Conservation (phyloP, 495 filamentous ascomycete species). For the Bacidia gigantensis region DNA sequence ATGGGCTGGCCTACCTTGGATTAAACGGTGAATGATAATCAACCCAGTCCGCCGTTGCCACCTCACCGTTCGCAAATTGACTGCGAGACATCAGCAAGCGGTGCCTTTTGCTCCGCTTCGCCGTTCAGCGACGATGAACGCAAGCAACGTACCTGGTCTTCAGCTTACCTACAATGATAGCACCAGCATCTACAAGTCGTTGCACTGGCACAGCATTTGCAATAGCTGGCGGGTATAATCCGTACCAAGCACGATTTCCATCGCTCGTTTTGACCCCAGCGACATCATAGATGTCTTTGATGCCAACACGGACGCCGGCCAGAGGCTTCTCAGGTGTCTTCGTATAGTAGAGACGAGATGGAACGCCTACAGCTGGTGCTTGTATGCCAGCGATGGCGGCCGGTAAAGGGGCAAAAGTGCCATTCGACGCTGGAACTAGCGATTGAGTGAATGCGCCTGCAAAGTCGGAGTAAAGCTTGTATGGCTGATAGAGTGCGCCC, state of each 20-base stretch:
- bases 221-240: constrained; percentile 34
- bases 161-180: constrained; percentile 44
- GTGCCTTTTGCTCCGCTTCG: no score
- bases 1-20: no score
- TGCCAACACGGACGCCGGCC: constrained; percentile 37
- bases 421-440: constrained; percentile 11
- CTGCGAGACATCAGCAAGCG: no score
- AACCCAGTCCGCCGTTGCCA: constrained; percentile 39
- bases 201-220: constrained; percentile 36
- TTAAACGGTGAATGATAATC: constrained; percentile 42
- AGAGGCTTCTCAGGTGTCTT: constrained; percentile 30
- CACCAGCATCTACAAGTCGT: constrained; percentile 44
- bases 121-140: no score
- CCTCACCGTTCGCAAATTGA: constrained; percentile 45
- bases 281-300: constrained; percentile 51
- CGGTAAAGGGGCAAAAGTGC: constrained; percentile 27
- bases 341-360: constrained; percentile 40
- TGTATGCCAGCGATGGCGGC: constrained; percentile 26
- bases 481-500: constrained; percentile 32
- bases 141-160: no score
- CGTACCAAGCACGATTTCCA: constrained; percentile 43
- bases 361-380: constrained; percentile 32
- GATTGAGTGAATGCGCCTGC: constrained; percentile 31
- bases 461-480: constrained; percentile 34
- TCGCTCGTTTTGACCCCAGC: constrained; percentile 39